These are phyloP conservation scores for Diutina scorzettiae DNA, from an alignment of 1,139 yeast species.

Conservation along the genomic window DNA sequence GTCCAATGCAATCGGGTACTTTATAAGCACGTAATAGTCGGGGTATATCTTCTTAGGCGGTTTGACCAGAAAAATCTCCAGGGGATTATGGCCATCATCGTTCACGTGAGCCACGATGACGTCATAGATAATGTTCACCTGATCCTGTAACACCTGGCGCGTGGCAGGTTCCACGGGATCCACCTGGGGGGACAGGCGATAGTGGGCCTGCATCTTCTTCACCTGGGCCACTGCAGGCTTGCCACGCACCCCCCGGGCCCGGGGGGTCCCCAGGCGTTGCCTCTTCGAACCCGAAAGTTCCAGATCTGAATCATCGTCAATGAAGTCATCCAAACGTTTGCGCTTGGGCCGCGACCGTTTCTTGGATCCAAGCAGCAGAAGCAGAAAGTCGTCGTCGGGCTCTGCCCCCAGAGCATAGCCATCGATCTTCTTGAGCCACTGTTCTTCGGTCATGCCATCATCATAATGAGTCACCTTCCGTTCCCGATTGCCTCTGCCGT, in stretches of 20 bases:
- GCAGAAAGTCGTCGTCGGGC: slow-evolving; percentile 10
- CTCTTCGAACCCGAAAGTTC: slow-evolving; percentile 13
- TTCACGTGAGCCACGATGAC: slow-evolving; percentile 33
- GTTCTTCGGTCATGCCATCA: slow-evolving; percentile 66
- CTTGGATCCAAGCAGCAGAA: slow-evolving; percentile 17
- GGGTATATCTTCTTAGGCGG: slow-evolving; percentile 73
- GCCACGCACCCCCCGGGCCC: slow-evolving; percentile 10
- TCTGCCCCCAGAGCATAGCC: slow-evolving; percentile 17
- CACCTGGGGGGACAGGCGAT: slow-evolving; percentile 21
- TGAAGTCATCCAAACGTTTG: slow-evolving; percentile 6
- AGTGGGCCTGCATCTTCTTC: not conserved
- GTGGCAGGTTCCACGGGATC: slow-evolving; percentile 32
- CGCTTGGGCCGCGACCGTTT: slow-evolving; percentile 8
- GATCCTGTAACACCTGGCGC: slow-evolving; percentile 29
- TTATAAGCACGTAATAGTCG: slow-evolving; percentile 73
- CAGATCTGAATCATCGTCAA: slow-evolving; percentile 9
- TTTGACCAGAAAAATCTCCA: slow-evolving; percentile 53
- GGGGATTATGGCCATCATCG: slow-evolving; percentile 26
- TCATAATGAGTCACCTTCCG: slow-evolving; percentile 44
- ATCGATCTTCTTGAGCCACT: slow-evolving; percentile 58
- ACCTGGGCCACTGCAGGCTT: slow-evolving; percentile 8
- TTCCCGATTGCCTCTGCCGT: slow-evolving; percentile 57
- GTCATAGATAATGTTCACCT: slow-evolving; percentile 32
- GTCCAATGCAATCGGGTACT: slow-evolving; percentile 73
- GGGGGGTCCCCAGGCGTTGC: slow-evolving; percentile 21